A percentile compares a stretch with the other conserved stretches of the same genome.
Evolutionary conservation across 73 alveolate genomes (phyloP).

Genomic region (Tetrahymena malaccensis): DNA sequence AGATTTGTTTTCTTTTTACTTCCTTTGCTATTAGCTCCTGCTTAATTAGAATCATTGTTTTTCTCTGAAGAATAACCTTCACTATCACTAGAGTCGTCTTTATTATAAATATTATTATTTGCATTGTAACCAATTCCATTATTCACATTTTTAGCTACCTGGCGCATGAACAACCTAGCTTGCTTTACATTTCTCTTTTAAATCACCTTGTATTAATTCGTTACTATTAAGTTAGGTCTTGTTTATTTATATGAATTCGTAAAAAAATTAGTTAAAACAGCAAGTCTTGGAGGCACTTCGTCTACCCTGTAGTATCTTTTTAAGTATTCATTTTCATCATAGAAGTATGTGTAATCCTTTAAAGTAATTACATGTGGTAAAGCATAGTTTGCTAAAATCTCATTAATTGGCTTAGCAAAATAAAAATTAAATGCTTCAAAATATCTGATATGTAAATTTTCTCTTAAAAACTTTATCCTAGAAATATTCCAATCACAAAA

Average conservation of each 20-base stretch:
- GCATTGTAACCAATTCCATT: not conserved
- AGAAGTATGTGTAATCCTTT: constrained; percentile 1
- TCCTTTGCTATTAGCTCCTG: not conserved
- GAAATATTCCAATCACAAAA: not conserved
- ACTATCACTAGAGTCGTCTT: not conserved
- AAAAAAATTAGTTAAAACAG: not conserved
- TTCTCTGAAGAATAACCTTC: not conserved
- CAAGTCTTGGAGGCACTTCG: not conserved
- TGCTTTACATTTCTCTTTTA: constrained; percentile 1
- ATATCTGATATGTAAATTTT: constrained; percentile 8
- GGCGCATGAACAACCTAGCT: not conserved
- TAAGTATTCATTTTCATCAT: constrained; percentile 25
- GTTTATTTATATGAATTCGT: constrained; percentile 11
- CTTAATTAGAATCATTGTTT: not conserved
- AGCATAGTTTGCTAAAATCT: constrained; percentile 11
- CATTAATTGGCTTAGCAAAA: constrained; percentile 35
- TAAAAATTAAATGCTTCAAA: constrained; percentile 17
- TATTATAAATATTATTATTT: not conserved
- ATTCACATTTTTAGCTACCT: not conserved
- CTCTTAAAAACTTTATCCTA: not conserved
- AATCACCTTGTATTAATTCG: not conserved
- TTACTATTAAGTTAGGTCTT: constrained; percentile 16
- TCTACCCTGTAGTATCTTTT: not conserved
- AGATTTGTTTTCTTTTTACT: not conserved
- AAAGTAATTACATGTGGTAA: constrained; percentile 19